phyloP scores from a whole-genome alignment of 1,284 basidiomycete species.

The Trichosporon sp. region DNA sequence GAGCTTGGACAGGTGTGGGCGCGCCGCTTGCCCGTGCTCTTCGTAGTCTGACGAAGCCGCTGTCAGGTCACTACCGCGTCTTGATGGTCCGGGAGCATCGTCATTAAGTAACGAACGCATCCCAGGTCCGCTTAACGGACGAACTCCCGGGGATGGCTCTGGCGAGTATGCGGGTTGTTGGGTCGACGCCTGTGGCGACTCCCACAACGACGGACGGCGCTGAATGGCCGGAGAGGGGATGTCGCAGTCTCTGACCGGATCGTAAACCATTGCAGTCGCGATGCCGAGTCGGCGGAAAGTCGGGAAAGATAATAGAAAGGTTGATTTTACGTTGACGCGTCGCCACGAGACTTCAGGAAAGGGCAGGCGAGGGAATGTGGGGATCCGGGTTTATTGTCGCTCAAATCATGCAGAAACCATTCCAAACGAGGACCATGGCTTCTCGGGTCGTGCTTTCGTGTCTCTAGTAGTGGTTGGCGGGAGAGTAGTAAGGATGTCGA shows the following conservation, averaged over 20 bases:
- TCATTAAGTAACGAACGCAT: slow-evolving; percentile 29
- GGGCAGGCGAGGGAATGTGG: background rate
- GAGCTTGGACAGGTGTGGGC: slow-evolving; percentile 36
- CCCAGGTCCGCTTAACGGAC: slow-evolving; percentile 24
- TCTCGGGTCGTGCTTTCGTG: background rate
- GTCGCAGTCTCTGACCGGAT: slow-evolving; percentile 53
- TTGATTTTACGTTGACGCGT: slow-evolving; percentile 15
- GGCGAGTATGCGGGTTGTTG: background rate
- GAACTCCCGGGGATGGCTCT: slow-evolving; percentile 25
- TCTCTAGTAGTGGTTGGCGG: background rate
- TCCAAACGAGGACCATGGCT: slow-evolving; percentile 2
- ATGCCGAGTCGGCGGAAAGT: background rate
- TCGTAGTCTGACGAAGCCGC: slow-evolving; percentile 29
- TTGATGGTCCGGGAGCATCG: slow-evolving; percentile 19
- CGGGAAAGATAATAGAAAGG: slow-evolving; percentile 13
- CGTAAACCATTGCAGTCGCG: slow-evolving; percentile 47
- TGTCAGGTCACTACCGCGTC: slow-evolving; percentile 27
- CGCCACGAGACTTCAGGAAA: slow-evolving; percentile 4
- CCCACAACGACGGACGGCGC: slow-evolving; percentile 30
- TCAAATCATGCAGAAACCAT: slow-evolving; percentile 3
- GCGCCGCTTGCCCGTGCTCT: slow-evolving; percentile 16
- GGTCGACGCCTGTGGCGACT: slow-evolving; percentile 22
- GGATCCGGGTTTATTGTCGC: slow-evolving; percentile 3
- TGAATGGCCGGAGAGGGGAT: slow-evolving; percentile 45
- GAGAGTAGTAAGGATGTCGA: background rate